Evolutionary conservation across 2,329 filamentous ascomycete genomes (phyloP), one percentile per base, ranked within the genome.

Genomic region (Nothophoma quercina): DNA sequence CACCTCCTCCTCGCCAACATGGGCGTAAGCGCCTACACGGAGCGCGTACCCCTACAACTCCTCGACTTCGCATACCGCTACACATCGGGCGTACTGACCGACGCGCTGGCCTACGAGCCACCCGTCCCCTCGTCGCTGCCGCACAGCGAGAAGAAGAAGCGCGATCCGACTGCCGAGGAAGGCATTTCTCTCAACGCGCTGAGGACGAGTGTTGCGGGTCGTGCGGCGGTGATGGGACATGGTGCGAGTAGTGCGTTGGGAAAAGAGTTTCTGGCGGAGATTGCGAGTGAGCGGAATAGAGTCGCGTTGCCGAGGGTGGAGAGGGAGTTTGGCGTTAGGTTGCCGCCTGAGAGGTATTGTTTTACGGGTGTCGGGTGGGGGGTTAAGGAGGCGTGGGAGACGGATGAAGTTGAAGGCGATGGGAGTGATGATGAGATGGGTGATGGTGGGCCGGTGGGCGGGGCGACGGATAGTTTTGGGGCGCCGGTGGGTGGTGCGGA

Each of bases 21-120:
- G 65, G 90, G 90, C 68, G 89, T 93, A 8, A 87, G 88, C 4
- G 82, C 87, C 32, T 95, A 91, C 80, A 90, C 93, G 73, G 85
- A 89, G 72, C 89, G 90, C 66, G 90, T 95, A 1, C 90, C 90
- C 0, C 83, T 93, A 0, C 86, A 93, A 52, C 86, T 95, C 40
- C 86, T 95, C 71, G 90, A 95, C 61, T 93, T 93, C 70, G 89
- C 90, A 40, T 95, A 95, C 81, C 86, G 90, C 29, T 90, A 92
- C 80, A 90, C 88, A 8, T 86, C 85, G 1, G 83, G 84, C 51
- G 81, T 93, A 28, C 84, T 93, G 16, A 85, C 79, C 60, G 89
- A 92, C 76, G 87, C 72, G 5, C 56, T 74, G 1, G 58, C 60
- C 3, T 72, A 75, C 64, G 69, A 72, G 39, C 69, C 68, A 1